Percentiles rank a stretch among this genome's conserved stretches.
phyloP scores from a whole-genome alignment of 345 rosid genomes.

The Eucalyptus pauciflora region DNA sequence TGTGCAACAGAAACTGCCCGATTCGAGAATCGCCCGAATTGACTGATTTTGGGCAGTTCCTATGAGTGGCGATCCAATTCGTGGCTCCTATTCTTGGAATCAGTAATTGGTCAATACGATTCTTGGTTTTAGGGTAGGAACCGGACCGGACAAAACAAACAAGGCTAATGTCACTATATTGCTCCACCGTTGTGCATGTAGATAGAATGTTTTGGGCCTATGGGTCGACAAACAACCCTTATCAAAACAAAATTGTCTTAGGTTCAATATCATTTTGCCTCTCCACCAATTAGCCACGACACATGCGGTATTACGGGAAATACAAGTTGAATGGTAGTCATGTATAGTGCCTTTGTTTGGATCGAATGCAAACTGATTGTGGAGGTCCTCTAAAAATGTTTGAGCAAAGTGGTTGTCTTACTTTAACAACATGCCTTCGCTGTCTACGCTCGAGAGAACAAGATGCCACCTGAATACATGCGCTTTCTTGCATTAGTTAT shows the following conservation, averaged over 20 bases:
- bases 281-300: background rate
- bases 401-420: background rate
- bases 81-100: no score
- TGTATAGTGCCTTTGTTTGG: background rate
- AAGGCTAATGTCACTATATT: background rate
- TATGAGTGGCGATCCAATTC: no score
- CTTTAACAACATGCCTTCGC: background rate
- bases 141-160: accelerated
- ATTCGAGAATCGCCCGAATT: accelerated
- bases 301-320: background rate
- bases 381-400: background rate
- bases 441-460: background rate
- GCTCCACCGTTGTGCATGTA: background rate
- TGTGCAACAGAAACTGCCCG: no score
- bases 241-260: background rate
- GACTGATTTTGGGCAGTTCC: accelerated
- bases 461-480: no score
- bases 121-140: no score
- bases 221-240: background rate
- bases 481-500: no score
- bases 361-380: background rate
- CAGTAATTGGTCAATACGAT: accelerated
- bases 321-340: background rate
- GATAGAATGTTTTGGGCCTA: background rate
- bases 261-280: background rate